Conservation (phyloP, 2,329 filamentous ascomycete species). For the Penicillium sp. region DNA sequence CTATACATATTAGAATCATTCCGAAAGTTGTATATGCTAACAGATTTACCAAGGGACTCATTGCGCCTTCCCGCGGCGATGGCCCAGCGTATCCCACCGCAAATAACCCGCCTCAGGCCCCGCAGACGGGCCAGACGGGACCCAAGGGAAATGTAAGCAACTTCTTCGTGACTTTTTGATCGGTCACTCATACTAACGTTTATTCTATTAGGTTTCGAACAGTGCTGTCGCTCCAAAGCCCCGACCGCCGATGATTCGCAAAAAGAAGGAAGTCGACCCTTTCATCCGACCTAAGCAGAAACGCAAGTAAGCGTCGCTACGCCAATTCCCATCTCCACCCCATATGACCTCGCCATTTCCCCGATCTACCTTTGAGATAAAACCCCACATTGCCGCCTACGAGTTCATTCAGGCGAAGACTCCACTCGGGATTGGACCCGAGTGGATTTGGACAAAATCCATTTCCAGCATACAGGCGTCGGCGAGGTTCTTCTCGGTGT, state of each 20-base stretch:
- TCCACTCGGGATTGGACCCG: slow-evolving; percentile 5
- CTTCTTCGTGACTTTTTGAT: slow-evolving; percentile 2
- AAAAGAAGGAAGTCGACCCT: slow-evolving; percentile 40
- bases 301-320: slow-evolving; percentile 17
- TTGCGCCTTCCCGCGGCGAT: slow-evolving; percentile 41
- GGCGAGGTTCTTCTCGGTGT: neutral
- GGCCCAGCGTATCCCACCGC: slow-evolving; percentile 31
- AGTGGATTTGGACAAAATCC: slow-evolving; percentile 1
- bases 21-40: slow-evolving; percentile 24
- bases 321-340: neutral
- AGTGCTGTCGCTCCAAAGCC: slow-evolving; percentile 18
- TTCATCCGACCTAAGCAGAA: slow-evolving; percentile 43
- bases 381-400: neutral
- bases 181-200: slow-evolving; percentile 13
- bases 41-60: slow-evolving; percentile 32
- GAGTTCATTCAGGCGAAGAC: too few species aligned
- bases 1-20: neutral
- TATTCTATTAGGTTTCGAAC: slow-evolving; percentile 18
- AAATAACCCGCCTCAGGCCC: slow-evolving; percentile 16
- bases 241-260: slow-evolving; percentile 34
- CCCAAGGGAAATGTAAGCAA: slow-evolving; percentile 23
- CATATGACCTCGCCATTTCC: neutral
- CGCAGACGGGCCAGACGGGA: slow-evolving; percentile 16
- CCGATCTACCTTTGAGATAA: neutral
- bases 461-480: slow-evolving; percentile 10